These are phyloP conservation scores for Rhinocladiella similis DNA, from an alignment of 2,329 filamentous ascomycete genomes.

Conservation along the genomic window DNA sequence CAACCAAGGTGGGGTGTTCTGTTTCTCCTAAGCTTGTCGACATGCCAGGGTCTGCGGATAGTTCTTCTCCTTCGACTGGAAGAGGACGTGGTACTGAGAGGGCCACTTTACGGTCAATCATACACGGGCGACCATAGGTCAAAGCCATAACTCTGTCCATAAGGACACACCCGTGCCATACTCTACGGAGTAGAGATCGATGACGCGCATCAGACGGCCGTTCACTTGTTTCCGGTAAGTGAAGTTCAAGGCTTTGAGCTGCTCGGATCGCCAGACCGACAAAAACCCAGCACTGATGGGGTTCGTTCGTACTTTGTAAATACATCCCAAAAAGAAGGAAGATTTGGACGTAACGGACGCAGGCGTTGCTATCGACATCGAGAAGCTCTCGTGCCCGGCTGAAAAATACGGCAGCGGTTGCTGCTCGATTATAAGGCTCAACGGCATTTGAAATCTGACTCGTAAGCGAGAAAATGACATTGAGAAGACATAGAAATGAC, in stretches of 20 bases:
- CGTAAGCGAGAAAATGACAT: constrained; percentile 49
- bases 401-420: constrained; percentile 45
- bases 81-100: neutral
- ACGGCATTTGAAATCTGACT: constrained; percentile 47
- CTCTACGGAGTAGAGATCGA: constrained; percentile 27
- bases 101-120: neutral
- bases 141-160: neutral
- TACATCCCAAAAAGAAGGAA: constrained; percentile 52
- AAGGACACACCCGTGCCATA: constrained; percentile 29
- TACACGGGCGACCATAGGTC: neutral
- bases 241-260: constrained; percentile 49
- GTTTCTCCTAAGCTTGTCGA: neutral
- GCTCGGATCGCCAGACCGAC: constrained; percentile 49
- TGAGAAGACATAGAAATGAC: constrained; percentile 47
- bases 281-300: constrained; percentile 53
- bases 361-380: constrained; percentile 39
- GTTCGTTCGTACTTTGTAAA: constrained; percentile 50
- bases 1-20: neutral
- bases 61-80: neutral
- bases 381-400: constrained; percentile 45
- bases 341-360: constrained; percentile 48
- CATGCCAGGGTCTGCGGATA: neutral
- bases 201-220: constrained; percentile 30
- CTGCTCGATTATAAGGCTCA: constrained; percentile 40
- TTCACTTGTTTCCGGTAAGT: constrained; percentile 42